Conservation (phyloP, 345 rosid species). For the Hevea brasiliensis region DNA sequence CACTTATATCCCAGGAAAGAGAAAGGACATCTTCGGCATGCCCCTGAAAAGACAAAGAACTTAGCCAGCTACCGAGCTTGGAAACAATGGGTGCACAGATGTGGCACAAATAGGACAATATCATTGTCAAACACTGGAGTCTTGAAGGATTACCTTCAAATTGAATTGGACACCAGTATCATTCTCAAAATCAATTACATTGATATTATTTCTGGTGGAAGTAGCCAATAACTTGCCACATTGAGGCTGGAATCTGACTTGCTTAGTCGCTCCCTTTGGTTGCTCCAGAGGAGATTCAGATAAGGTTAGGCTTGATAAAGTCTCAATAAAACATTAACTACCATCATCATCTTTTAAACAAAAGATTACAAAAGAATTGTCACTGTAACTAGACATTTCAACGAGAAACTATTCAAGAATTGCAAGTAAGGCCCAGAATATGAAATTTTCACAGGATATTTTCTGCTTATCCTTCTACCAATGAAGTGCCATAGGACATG, state of each 20-base stretch:
- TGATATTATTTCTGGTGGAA: slow-evolving; percentile 25
- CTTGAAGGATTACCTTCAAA: slow-evolving; percentile 24
- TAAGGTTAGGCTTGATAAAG: not conserved
- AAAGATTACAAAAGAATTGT: not conserved
- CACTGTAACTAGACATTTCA: not conserved
- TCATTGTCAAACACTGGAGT: not conserved
- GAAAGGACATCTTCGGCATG: slow-evolving; percentile 31
- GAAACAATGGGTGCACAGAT: slow-evolving; percentile 1
- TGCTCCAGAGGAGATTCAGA: not conserved
- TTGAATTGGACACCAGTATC: slow-evolving; percentile 2
- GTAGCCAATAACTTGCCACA: slow-evolving; percentile 27
- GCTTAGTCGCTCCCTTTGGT: slow-evolving; percentile 31
- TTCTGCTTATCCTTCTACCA: not conserved
- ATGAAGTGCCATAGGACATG: not conserved
- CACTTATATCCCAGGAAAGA: slow-evolving; percentile 35
- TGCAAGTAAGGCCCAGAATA: not conserved
- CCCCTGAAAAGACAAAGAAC: slow-evolving; percentile 24
- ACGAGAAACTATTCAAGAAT: not conserved
- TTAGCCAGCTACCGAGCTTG: not conserved
- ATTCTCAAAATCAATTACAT: slow-evolving; percentile 33
- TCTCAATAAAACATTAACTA: not conserved
- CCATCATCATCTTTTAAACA: not conserved
- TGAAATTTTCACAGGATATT: not conserved
- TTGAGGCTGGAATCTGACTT: slow-evolving; percentile 36
- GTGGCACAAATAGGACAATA: not conserved